Conservation (phyloP, 1,139 yeast genomes). For the Blastobotrys apis region DNA sequence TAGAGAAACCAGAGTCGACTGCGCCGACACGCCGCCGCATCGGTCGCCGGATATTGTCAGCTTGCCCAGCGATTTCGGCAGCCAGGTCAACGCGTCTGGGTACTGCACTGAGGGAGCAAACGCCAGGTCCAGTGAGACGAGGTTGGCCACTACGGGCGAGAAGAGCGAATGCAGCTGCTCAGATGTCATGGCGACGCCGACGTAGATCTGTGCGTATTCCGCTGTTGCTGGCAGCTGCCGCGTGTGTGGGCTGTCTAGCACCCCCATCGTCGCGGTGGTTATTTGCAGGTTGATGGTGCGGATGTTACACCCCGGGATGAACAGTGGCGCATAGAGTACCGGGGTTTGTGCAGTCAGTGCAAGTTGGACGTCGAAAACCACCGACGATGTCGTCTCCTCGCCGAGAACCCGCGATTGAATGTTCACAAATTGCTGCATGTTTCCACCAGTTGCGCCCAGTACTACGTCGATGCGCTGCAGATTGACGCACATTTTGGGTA, state of each 20-base stretch:
- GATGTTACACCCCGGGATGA: not conserved
- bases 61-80: not conserved
- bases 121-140: not conserved
- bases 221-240: no score
- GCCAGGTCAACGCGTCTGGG: conserved; percentile 1
- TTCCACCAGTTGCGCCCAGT: not conserved
- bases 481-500: conserved; percentile 1
- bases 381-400: not conserved
- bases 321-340: not conserved
- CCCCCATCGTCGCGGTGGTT: no score
- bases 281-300: not conserved
- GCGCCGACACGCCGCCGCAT: not conserved
- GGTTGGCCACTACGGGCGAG: no score
- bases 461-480: not conserved
- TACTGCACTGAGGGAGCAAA: conserved; percentile 1
- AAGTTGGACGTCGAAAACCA: not conserved
- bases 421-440: not conserved
- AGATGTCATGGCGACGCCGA: no score
- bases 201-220: no score
- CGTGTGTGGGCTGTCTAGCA: no score
- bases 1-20: no score
- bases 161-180: no score
- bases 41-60: not conserved
- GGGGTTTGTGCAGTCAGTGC: not conserved
- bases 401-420: not conserved